phyloP scores from a whole-genome alignment of 352 stramenopile genomes.

The Pythium apleroticum region DNA sequence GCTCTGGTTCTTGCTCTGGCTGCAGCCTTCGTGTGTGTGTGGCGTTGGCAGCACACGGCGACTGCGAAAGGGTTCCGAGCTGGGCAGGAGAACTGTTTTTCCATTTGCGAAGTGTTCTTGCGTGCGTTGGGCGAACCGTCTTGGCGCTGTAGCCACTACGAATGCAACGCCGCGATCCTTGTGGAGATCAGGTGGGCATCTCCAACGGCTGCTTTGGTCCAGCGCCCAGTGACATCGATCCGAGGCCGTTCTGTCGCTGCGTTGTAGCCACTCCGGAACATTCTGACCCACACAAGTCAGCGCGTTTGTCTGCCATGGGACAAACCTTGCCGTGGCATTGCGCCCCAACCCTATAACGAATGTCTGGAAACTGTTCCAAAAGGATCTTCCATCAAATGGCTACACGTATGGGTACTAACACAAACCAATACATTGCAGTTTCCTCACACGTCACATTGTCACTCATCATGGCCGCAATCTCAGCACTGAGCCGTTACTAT shows the following conservation, averaged over 20 bases:
- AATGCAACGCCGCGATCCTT: background rate
- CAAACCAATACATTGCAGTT: background rate
- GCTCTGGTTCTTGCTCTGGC: background rate
- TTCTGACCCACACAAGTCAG: background rate
- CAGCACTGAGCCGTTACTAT: background rate
- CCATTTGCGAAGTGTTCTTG: background rate
- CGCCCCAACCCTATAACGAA: background rate
- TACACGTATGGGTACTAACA: background rate
- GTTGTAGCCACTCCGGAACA: no score
- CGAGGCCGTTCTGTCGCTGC: background rate
- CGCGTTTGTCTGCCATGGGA: background rate
- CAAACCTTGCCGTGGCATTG: background rate
- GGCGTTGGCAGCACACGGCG: no score
- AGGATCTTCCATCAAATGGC: constrained; percentile 1
- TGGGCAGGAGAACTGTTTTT: background rate
- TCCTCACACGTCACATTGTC: background rate
- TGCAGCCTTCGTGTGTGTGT: background rate
- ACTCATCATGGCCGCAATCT: background rate
- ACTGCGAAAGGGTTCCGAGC: background rate
- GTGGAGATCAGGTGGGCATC: background rate
- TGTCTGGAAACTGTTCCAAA: background rate
- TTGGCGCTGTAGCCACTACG: background rate
- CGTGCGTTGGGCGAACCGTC: background rate
- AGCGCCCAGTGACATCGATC: background rate
- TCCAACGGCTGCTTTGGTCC: background rate